These are phyloP conservation scores for Fusarium subtropicale DNA, from an alignment of 2,329 filamentous ascomycete genomes.

Conservation along the genomic window DNA sequence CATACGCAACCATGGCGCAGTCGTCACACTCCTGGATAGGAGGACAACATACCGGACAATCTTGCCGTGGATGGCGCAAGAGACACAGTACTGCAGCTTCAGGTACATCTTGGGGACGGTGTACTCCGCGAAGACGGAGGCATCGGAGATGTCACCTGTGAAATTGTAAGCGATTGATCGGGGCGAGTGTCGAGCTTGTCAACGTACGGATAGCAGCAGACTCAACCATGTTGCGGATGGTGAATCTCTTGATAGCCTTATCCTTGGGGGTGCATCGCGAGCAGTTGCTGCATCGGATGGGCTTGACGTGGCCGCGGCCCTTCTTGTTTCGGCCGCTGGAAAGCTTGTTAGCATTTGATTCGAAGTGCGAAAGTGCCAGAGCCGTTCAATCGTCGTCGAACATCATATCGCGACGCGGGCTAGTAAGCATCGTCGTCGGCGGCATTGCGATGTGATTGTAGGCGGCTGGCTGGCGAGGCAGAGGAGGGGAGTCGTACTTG, in stretches of 20 bases:
- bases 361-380: background rate
- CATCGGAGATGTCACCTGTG: constrained; percentile 99
- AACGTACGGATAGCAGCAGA: constrained; percentile 98
- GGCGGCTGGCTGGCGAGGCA: constrained; percentile 29
- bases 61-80: constrained; percentile 99
- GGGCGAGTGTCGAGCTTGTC: too few relatives aligned
- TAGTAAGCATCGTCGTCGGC: constrained; percentile 34
- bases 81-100: constrained; percentile 99
- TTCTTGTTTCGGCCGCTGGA: constrained; percentile 98
- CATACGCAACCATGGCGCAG: constrained; percentile 61
- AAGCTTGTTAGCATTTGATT: constrained; percentile 34
- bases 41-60: constrained; percentile 95
- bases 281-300: constrained; percentile 84
- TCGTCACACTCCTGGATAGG: constrained; percentile 66
- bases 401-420: constrained; percentile 17
- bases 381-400: constrained; percentile 25
- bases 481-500: constrained; percentile 62
- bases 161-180: constrained; percentile 31
- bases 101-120: constrained; percentile 99
- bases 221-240: constrained; percentile 99
- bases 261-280: constrained; percentile 96
- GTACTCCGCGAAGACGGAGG: constrained; percentile 99
- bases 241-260: constrained; percentile 99
- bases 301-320: constrained; percentile 99
- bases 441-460: constrained; percentile 18